phyloP scores from a whole-genome alignment of 73 alveolate genomes.

The Stentor coeruleus region DNA sequence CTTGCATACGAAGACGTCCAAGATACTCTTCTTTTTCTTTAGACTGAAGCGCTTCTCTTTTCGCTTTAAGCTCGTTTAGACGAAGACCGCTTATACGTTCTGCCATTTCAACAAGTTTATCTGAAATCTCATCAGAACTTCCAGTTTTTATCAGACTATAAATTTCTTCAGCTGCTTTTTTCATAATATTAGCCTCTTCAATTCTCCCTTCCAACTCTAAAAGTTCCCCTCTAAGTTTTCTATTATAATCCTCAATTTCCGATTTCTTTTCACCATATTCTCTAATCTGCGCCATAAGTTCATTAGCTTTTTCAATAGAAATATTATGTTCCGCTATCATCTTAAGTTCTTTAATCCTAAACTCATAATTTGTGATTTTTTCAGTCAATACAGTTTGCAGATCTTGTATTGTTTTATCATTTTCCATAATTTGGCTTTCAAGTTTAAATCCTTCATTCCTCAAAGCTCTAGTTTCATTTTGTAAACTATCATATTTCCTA shows the following conservation, averaged over 20 bases:
- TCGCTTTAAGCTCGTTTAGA: constrained; percentile 45
- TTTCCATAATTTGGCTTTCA: constrained; percentile 56
- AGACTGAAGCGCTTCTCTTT: constrained; percentile 51
- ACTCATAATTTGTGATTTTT: constrained; percentile 4
- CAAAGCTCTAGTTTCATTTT: constrained; percentile 63
- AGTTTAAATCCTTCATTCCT: constrained; percentile 62
- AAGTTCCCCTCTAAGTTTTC: constrained; percentile 48
- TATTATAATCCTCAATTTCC: constrained; percentile 31
- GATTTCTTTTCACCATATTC: constrained; percentile 54
- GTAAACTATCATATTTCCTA: constrained; percentile 72
- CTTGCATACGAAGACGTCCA: constrained; percentile 49
- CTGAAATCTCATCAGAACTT: constrained; percentile 55
- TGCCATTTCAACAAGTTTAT: constrained; percentile 54
- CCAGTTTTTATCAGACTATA: constrained; percentile 44
- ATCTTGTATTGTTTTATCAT: constrained; percentile 25
- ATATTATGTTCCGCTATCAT: constrained; percentile 30
- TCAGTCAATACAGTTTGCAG: constrained; percentile 23
- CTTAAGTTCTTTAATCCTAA: constrained; percentile 32
- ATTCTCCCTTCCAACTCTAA: constrained; percentile 46
- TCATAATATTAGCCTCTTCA: constrained; percentile 54
- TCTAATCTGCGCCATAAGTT: constrained; percentile 47
- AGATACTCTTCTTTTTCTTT: constrained; percentile 63
- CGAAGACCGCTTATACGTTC: constrained; percentile 49
- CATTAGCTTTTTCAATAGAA: constrained; percentile 44
- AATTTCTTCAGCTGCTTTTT: constrained; percentile 59